Conservation (phyloP, 495 filamentous ascomycete genomes). For the Daldinia caldariorum region DNA sequence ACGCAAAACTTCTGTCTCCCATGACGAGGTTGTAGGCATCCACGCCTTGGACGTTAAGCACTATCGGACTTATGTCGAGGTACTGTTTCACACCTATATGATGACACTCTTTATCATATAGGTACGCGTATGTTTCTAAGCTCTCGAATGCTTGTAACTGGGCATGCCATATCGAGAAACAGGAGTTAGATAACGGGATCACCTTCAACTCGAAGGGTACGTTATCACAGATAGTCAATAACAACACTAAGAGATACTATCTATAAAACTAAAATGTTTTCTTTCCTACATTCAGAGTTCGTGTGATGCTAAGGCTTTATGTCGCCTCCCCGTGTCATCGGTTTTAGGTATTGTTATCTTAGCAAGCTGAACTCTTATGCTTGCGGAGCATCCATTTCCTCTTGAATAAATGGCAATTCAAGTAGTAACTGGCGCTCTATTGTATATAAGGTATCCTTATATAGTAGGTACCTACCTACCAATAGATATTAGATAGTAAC, state of each 20-base stretch:
- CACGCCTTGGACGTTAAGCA: neutral
- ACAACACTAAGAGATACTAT: neutral
- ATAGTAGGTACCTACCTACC: no score
- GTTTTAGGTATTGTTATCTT: neutral
- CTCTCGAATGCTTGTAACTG: neutral
- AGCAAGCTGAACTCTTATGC: neutral
- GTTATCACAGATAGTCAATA: neutral
- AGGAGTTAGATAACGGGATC: neutral
- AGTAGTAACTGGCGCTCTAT: neutral
- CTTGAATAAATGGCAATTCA: neutral
- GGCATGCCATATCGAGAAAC: neutral
- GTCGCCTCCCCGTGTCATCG: no score
- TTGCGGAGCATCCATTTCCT: neutral
- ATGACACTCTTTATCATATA: neutral
- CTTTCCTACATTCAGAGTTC: neutral
- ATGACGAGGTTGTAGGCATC: neutral
- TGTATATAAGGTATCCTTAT: no score
- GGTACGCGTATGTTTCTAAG: neutral
- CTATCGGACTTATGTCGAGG: neutral
- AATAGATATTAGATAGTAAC: no score
- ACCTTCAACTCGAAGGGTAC: neutral
- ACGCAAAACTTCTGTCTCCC: neutral
- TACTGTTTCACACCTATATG: neutral
- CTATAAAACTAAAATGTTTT: neutral
- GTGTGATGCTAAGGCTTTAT: neutral